Evolutionary conservation across 495 filamentous ascomycete genomes (phyloP), one percentile per base, ranked within the genome.

Genomic region (Staphylotrichum tortipilum): DNA sequence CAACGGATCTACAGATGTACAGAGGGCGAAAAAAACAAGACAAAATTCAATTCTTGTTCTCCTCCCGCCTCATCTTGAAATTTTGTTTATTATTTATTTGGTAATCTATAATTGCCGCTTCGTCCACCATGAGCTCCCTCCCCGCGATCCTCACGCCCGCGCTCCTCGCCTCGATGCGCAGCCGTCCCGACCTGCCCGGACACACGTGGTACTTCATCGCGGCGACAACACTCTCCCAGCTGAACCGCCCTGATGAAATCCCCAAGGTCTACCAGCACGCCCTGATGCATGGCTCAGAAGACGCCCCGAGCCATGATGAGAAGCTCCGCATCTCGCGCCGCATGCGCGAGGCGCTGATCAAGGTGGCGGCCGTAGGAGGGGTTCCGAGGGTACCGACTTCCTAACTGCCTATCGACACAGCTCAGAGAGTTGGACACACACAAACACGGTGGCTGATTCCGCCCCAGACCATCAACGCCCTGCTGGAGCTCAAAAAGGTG

Each of bases 211-310:
- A 80, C 54, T 68, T 77, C 51, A 62, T 79, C 33, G 66, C 71
- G n/a, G 72, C 68, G 5, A 68, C 72, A 7, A 71, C 76, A 1
- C 68, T 80, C 23, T 71, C 69, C 12, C 58, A 69, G 14, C 57
- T 80, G 14, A 81, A 80, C 55, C 66, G 73, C 1, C 70, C 76
- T n/a, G 67, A 76, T 40, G 74, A 80, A 49, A 72, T 80, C 14
- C 64, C 70, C 1, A 61, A 61, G 23, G 66, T 80, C 9, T 77
- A 75, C 54, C 49, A 63, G 9, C 57, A 70, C 55, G 75, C 72
- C 2, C 47, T 76, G 9, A 59, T 64, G 9, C 52, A 68, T 23
- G 61, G 56, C 14, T 44, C 40, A 24, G 52, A 41, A 26, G 65
- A 61, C 21, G 47, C 40, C 21, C 60, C 64, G 19, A 63, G 50